Percentiles rank a stretch among this genome's conserved stretches.
These are phyloP conservation scores for Betula pendula DNA, from an alignment of 306 rosid genomes.

Conservation along the genomic window DNA sequence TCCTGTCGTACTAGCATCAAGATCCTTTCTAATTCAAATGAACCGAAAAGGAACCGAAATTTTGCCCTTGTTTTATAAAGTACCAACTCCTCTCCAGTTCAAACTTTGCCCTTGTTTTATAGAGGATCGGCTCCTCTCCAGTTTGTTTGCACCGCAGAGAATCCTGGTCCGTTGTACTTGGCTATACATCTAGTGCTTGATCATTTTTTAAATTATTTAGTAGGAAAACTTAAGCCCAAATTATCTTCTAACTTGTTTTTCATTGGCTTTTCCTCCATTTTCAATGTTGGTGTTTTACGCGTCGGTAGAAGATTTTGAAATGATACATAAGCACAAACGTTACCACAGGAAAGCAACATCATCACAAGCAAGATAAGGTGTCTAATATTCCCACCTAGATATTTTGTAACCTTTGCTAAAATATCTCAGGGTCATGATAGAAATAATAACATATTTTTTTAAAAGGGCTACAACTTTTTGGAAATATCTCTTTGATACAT, in stretches of 20 bases:
- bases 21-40: no score
- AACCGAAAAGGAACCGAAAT: no score
- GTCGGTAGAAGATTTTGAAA: not conserved
- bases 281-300: not conserved
- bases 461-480: not conserved
- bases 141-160: no score
- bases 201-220: not conserved
- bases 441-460: slow-evolving; percentile 2
- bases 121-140: no score
- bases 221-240: not conserved
- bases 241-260: not conserved
- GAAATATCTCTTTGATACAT: not conserved
- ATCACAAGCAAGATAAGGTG: not conserved
- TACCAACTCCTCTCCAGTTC: no score
- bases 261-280: not conserved
- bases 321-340: not conserved
- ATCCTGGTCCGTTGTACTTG: no score
- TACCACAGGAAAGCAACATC: not conserved
- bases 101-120: no score
- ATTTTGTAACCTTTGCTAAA: slow-evolving; percentile 12
- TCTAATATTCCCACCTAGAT: slow-evolving; percentile 10
- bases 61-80: no score
- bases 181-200: no score
- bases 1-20: no score
- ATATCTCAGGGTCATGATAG: slow-evolving; percentile 12